These are phyloP conservation scores for Triangularia verruculosa DNA, from an alignment of 2,329 filamentous ascomycete genomes.

Conservation along the genomic window DNA sequence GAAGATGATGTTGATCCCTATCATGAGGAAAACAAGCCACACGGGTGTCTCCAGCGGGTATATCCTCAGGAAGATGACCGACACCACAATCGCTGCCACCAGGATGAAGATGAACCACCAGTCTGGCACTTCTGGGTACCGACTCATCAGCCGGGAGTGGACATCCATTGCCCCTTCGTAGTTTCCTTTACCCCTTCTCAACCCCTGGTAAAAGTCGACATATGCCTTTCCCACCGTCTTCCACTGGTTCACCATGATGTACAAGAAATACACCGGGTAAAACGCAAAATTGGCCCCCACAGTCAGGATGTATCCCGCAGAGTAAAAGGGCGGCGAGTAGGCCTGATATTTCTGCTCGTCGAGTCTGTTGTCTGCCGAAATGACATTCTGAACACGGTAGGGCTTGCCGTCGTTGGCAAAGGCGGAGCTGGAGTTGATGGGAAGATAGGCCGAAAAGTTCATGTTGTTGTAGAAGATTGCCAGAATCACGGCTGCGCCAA, in stretches of 20 bases:
- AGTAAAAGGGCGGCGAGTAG: conserved; percentile 46
- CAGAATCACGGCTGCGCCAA: conserved; percentile 41
- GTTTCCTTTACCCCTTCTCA: conserved; percentile 39
- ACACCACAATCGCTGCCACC: conserved; percentile 27
- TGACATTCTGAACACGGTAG: conserved; percentile 41
- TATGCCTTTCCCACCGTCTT: conserved; percentile 37
- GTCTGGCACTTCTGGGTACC: conserved; percentile 46
- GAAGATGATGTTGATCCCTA: conserved; percentile 41
- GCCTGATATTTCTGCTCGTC: conserved; percentile 39
- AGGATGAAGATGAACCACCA: conserved; percentile 48
- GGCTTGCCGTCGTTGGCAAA: conserved; percentile 43
- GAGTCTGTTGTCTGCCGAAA: conserved; percentile 37
- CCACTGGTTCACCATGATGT: conserved; percentile 44
- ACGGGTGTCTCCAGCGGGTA: conserved; percentile 34
- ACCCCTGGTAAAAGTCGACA: conserved; percentile 38
- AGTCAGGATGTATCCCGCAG: conserved; percentile 41
- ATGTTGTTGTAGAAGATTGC: conserved; percentile 44
- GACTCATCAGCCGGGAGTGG: conserved; percentile 42
- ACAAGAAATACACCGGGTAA: conserved; percentile 43
- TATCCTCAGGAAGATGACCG: conserved; percentile 34
- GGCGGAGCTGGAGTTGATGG: conserved; percentile 46
- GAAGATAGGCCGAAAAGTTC: conserved; percentile 44
- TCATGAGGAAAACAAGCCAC: conserved; percentile 34
- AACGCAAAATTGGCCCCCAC: conserved; percentile 44
- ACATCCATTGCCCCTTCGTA: conserved; percentile 43